Percentiles rank a stretch among this genome's conserved stretches.
Conservation (phyloP, 352 stramenopile species). For the Pythium brachiatum region DNA sequence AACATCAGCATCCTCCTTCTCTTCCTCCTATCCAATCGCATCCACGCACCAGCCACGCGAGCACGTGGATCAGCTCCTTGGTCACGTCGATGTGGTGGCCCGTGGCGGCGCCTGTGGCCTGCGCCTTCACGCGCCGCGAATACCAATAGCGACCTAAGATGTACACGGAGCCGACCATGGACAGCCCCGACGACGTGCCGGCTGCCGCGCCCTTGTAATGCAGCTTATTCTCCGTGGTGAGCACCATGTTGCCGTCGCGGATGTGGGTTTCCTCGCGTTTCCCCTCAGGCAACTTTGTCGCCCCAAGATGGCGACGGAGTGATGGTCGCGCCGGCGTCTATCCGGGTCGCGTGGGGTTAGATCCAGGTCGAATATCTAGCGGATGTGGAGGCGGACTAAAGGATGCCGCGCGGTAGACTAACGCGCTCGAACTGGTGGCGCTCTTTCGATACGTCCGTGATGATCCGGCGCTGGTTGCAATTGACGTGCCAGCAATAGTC, state of each 20-base stretch:
- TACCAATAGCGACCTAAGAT: constrained; percentile 86
- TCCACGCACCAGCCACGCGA: constrained; percentile 62
- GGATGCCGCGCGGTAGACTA: background rate
- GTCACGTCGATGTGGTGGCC: constrained; percentile 74
- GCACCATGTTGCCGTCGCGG: constrained; percentile 5
- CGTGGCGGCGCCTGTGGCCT: constrained; percentile 20
- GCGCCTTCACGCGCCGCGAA: constrained; percentile 46
- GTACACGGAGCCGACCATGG: constrained; percentile 77
- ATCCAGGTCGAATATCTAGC: too few species aligned
- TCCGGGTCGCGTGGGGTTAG: background rate
- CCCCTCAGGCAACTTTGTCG: constrained; percentile 1
- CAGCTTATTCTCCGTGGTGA: constrained; percentile 14
- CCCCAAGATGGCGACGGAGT: constrained; percentile 8
- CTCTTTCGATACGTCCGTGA: background rate
- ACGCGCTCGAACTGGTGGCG: background rate
- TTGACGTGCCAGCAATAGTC: background rate
- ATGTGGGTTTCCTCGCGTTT: background rate
- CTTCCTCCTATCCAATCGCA: background rate
- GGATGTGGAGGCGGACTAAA: background rate
- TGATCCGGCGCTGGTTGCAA: background rate
- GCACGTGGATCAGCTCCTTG: constrained; percentile 84
- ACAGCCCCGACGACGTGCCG: constrained; percentile 70
- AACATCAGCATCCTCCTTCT: background rate
- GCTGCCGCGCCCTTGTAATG: constrained; percentile 50
- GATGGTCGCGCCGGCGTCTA: constrained; percentile 12